A percentile compares a stretch with the other conserved stretches of the same genome.
These are phyloP conservation scores for Trichosporon ovoides DNA, from an alignment of 1,284 basidiomycete species.

Conservation along the genomic window DNA sequence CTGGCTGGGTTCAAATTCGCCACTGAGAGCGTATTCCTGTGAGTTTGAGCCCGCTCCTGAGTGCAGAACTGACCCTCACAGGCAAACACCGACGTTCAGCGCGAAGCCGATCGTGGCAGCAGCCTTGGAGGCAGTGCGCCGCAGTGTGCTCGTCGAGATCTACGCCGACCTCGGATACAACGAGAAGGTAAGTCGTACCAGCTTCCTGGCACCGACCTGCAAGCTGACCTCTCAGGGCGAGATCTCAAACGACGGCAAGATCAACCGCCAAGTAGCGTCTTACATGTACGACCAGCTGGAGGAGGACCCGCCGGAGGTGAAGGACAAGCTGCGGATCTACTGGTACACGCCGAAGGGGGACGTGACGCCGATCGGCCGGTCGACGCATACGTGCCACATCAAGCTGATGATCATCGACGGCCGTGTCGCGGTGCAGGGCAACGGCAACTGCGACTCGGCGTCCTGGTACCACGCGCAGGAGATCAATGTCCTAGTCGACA, in stretches of 20 bases:
- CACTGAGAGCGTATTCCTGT: slow-evolving; percentile 61
- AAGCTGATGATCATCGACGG: slow-evolving; percentile 68
- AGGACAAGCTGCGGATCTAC: slow-evolving; percentile 57
- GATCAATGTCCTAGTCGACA: slow-evolving; percentile 66
- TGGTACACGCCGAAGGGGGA: slow-evolving; percentile 59
- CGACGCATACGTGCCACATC: slow-evolving; percentile 66
- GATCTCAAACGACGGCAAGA: slow-evolving; percentile 65
- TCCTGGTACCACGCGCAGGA: slow-evolving; percentile 73
- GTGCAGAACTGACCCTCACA: slow-evolving; percentile 16
- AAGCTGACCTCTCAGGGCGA: slow-evolving; percentile 22
- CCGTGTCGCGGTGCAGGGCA: slow-evolving; percentile 56
- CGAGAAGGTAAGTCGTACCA: slow-evolving; percentile 51
- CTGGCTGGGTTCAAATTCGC: slow-evolving; percentile 63
- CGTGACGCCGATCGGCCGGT: slow-evolving; percentile 55
- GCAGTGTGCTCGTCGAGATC: slow-evolving; percentile 60
- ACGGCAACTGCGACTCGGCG: slow-evolving; percentile 56
- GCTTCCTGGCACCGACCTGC: neutral
- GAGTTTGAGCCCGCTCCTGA: neutral
- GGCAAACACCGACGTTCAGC: slow-evolving; percentile 66
- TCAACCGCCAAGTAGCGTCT: slow-evolving; percentile 64
- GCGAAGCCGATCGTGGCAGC: slow-evolving; percentile 61
- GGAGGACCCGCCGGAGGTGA: slow-evolving; percentile 45
- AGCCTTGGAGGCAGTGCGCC: slow-evolving; percentile 58
- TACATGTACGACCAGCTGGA: slow-evolving; percentile 57
- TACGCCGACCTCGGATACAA: slow-evolving; percentile 62